A percentile compares a stretch with the other conserved stretches of the same genome.
Evolutionary conservation across 2,329 filamentous ascomycete genomes (phyloP).

Genomic region (Harringtonia lauricola): DNA sequence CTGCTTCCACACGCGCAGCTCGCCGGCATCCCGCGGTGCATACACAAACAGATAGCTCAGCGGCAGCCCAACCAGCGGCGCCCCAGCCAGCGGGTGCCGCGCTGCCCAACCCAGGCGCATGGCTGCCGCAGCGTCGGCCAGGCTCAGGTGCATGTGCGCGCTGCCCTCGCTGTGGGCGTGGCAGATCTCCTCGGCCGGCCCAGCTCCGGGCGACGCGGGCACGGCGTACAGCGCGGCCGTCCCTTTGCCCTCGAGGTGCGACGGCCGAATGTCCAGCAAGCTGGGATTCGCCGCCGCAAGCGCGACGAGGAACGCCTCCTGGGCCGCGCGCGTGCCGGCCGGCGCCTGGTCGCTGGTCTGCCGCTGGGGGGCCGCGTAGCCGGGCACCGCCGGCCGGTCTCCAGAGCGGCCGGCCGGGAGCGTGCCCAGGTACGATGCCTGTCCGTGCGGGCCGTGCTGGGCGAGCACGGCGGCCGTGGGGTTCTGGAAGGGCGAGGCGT

Average conservation of each 20-base stretch:
- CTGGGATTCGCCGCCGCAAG: constrained; percentile 16
- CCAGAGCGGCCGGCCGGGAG: constrained; percentile 14
- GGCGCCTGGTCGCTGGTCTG: constrained; percentile 19
- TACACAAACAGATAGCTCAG: constrained; percentile 28
- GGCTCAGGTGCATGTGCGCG: constrained; percentile 25
- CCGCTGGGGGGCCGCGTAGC: constrained; percentile 26
- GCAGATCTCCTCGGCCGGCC: constrained; percentile 18
- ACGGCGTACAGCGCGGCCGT: constrained; percentile 18
- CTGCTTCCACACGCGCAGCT: constrained; percentile 20
- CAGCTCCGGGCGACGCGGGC: background rate
- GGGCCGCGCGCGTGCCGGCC: constrained; percentile 7
- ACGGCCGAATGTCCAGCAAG: constrained; percentile 16
- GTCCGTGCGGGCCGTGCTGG: background rate
- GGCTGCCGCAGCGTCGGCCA: constrained; percentile 23
- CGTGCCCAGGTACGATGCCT: background rate
- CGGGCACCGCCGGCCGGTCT: constrained; percentile 21
- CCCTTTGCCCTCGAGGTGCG: constrained; percentile 20
- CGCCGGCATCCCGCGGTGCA: constrained; percentile 24
- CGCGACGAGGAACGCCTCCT: constrained; percentile 16
- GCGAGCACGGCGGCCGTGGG: background rate
- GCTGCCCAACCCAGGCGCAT: constrained; percentile 27
- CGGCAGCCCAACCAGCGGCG: constrained; percentile 14
- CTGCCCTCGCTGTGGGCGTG: constrained; percentile 29
- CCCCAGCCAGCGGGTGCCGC: constrained; percentile 24
- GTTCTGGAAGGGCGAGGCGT: background rate